phyloP scores from a whole-genome alignment of 345 rosid species.

The Isatis tinctoria region DNA sequence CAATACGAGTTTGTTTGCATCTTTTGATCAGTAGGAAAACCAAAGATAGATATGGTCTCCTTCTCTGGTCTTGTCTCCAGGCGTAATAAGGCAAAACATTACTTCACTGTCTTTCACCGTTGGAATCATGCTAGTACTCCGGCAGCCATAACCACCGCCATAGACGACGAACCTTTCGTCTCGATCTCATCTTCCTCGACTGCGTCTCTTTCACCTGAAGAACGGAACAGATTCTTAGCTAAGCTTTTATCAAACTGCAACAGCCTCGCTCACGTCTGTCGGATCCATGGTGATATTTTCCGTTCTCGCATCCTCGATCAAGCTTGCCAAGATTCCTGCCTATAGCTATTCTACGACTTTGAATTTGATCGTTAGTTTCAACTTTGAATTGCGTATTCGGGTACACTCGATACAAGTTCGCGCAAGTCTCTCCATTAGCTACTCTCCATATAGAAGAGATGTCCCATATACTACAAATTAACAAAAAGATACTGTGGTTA shows the following conservation, averaged over 20 bases:
- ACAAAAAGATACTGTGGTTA: too few relatives aligned
- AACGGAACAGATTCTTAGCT: conserved; percentile 35
- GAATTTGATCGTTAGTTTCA: too few relatives aligned
- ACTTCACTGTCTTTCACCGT: conserved; percentile 6
- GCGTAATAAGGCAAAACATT: conserved; percentile 2
- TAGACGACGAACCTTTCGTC: too few relatives aligned
- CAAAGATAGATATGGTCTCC: neutral
- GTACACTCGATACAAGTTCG: too few relatives aligned
- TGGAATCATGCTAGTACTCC: conserved; percentile 20
- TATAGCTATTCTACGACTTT: conserved; percentile 45
- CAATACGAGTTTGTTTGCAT: neutral
- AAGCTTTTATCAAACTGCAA: conserved; percentile 42
- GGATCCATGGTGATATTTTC: conserved; percentile 49
- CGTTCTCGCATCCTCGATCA: conserved; percentile 43
- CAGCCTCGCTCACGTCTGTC: conserved; percentile 40
- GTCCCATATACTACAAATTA: too few relatives aligned
- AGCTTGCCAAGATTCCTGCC: conserved; percentile 56
- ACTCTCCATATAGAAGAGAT: too few relatives aligned
- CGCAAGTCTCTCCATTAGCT: too few relatives aligned
- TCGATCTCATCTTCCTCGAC: neutral
- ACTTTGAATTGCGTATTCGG: too few relatives aligned
- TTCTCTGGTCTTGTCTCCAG: conserved; percentile 6
- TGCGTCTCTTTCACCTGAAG: conserved; percentile 22
- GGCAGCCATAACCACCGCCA: neutral
- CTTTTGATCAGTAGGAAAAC: neutral